Conservation (phyloP, 2,329 filamentous ascomycete genomes). For the Monosporascus sp. region DNA sequence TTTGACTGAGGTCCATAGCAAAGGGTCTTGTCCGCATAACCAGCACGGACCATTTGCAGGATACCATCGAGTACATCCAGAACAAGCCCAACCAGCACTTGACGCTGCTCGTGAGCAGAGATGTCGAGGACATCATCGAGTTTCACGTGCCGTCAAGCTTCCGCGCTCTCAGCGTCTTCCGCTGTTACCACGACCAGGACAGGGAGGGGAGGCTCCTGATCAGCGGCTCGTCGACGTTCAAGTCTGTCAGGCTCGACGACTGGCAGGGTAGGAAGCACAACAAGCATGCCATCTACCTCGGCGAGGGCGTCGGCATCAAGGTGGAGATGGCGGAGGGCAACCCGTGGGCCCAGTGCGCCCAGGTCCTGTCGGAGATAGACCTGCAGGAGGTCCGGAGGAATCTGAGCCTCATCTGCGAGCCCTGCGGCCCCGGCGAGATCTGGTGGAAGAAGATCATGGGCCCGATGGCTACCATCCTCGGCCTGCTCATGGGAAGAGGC, state of each 20-base stretch:
- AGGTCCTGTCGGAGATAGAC: not conserved
- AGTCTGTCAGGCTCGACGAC: conserved; percentile 1
- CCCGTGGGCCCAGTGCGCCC: not conserved
- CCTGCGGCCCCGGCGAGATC: not conserved
- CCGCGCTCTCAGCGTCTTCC: conserved; percentile 4
- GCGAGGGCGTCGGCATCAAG: conserved; percentile 4
- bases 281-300: conserved; percentile 5
- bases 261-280: conserved; percentile 5
- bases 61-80: conserved; percentile 2
- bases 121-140: conserved; percentile 1
- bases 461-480: conserved; percentile 3
- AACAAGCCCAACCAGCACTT: conserved; percentile 1
- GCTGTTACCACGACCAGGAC: conserved; percentile 1
- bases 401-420: not conserved
- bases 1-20: not conserved
- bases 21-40: conserved; percentile 1
- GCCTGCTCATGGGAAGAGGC: conserved; percentile 2
- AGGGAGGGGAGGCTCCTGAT: conserved; percentile 1
- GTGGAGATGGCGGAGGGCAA: not conserved
- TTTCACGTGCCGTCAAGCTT: conserved; percentile 1
- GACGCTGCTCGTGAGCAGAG: conserved; percentile 2
- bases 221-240: conserved; percentile 1
- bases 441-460: not conserved
- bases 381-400: not conserved
- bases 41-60: conserved; percentile 1